These are phyloP conservation scores for Purshia tridentata DNA, from an alignment of 306 rosid species.

Conservation along the genomic window DNA sequence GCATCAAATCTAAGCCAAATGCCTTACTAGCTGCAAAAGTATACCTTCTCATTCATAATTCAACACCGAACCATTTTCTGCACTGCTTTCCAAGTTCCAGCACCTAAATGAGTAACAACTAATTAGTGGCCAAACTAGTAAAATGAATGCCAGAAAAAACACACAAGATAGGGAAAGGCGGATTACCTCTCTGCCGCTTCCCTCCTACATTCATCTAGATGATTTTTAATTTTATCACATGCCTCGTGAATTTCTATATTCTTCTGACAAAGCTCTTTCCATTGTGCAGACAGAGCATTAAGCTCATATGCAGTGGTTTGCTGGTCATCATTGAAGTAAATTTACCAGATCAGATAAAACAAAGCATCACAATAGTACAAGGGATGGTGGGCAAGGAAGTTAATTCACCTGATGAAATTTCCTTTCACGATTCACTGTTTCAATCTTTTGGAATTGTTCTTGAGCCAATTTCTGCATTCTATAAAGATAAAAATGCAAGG, in stretches of 20 bases:
- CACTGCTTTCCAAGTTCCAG: slow-evolving; percentile 63
- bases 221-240: slow-evolving; percentile 61
- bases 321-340: slow-evolving; percentile 39
- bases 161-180: background rate
- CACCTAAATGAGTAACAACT: slow-evolving; percentile 42
- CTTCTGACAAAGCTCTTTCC: slow-evolving; percentile 86
- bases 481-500: slow-evolving; percentile 28
- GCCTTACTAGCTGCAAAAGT: background rate
- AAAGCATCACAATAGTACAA: slow-evolving; percentile 17
- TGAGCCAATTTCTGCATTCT: slow-evolving; percentile 90
- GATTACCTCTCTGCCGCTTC: slow-evolving; percentile 73
- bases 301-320: slow-evolving; percentile 93
- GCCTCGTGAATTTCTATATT: slow-evolving; percentile 77
- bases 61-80: slow-evolving; percentile 45
- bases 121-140: slow-evolving; percentile 20
- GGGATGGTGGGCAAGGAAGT: slow-evolving; percentile 15
- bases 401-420: slow-evolving; percentile 84
- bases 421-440: slow-evolving; percentile 88
- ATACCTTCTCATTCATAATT: slow-evolving; percentile 47
- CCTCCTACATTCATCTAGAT: slow-evolving; percentile 49
- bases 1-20: slow-evolving; percentile 17
- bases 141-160: slow-evolving; percentile 18
- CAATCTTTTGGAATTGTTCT: slow-evolving; percentile 71
- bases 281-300: slow-evolving; percentile 79
- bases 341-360: slow-evolving; percentile 17